Percentiles rank a stretch among this genome's conserved stretches.
Conservation (phyloP, 805 yeast genomes). For the Ogataea chonburiensis region DNA sequence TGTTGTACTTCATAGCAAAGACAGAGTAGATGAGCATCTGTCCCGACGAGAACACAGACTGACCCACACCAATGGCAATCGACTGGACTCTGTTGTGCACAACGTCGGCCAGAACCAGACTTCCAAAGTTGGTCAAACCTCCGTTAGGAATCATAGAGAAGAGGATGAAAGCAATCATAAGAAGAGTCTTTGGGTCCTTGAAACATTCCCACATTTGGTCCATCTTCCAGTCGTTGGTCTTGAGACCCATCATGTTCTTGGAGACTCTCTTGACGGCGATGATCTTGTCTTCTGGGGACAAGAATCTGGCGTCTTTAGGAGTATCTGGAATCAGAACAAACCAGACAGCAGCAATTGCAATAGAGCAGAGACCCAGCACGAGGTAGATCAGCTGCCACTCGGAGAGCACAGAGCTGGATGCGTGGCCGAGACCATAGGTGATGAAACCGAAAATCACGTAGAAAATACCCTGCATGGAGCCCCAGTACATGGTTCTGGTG, state of each 20-base stretch:
- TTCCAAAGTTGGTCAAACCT: constrained; percentile 30
- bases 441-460: constrained; percentile 18
- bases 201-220: constrained; percentile 25
- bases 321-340: constrained; percentile 28
- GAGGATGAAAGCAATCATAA: constrained; percentile 23
- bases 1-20: constrained; percentile 16
- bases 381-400: constrained; percentile 33
- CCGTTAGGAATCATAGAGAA: constrained; percentile 33
- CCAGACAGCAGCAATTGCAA: constrained; percentile 25
- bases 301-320: constrained; percentile 29
- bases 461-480: constrained; percentile 14
- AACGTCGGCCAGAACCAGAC: constrained; percentile 24
- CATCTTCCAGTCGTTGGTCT: constrained; percentile 29
- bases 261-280: constrained; percentile 28
- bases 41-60: constrained; percentile 27
- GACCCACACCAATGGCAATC: constrained; percentile 22
- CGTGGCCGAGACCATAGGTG: constrained; percentile 32
- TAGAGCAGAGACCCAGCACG: constrained; percentile 29
- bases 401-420: constrained; percentile 18
- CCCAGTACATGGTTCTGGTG: constrained; percentile 23
- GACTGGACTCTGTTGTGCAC: constrained; percentile 21
- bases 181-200: constrained; percentile 25
- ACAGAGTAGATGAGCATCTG: constrained; percentile 23
- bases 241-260: constrained; percentile 32
- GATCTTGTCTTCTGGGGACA: constrained; percentile 28